Conservation (phyloP, 805 yeast genomes). For the Kodamaea laetipori region DNA sequence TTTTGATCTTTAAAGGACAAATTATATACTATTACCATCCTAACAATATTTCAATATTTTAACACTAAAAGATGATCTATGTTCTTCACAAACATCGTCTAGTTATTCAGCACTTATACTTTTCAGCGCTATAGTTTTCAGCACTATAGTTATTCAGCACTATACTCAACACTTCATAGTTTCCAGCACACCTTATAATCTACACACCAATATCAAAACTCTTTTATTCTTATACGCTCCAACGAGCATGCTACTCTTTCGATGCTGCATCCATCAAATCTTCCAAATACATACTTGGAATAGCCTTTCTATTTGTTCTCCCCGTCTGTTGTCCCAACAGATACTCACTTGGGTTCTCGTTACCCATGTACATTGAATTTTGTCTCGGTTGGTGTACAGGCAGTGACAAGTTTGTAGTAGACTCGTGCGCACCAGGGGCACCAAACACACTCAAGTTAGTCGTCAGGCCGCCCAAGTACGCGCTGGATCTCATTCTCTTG, state of each 20-base stretch:
- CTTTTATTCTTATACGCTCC: no score
- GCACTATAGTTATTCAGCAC: no score
- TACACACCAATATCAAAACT: no score
- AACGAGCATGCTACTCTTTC: neutral
- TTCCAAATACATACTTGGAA: conserved; percentile 54
- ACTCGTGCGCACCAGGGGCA: neutral
- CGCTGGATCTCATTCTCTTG: conserved; percentile 34
- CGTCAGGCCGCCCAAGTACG: conserved; percentile 17
- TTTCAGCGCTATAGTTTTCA: no score
- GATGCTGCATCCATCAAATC: conserved; percentile 46
- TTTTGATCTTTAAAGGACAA: no score
- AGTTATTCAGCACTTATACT: no score
- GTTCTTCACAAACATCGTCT: no score
- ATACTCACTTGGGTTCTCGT: conserved; percentile 39
- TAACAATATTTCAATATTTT: no score
- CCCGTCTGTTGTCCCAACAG: conserved; percentile 15
- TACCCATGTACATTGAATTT: conserved; percentile 43
- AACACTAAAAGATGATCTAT: no score
- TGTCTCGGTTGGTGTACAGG: conserved; percentile 24
- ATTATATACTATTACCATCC: no score
- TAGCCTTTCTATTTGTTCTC: conserved; percentile 33
- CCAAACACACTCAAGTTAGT: conserved; percentile 16
- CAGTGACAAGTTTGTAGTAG: conserved; percentile 18
- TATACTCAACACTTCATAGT: no score
- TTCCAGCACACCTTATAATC: no score